Base-by-base conservation (phyloP, 2,329 filamentous ascomycete species). In the Myriangium duriaei region DNA sequence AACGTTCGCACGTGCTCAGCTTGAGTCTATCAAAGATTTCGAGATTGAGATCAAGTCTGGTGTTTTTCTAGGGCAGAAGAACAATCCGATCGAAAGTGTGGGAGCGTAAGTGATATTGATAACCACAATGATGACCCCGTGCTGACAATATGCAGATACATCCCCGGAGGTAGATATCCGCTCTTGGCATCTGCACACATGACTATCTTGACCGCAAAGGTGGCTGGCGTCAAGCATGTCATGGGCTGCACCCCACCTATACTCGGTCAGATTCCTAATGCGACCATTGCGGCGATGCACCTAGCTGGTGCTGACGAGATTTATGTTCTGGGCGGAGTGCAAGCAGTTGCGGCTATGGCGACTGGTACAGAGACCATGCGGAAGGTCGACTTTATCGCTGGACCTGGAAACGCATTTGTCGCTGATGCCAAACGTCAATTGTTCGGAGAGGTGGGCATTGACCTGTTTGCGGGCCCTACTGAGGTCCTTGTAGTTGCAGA, bases 181-280 rank as follows among this genome's bases (percentile, higher is more conserved):
- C 57, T 72, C 2, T 62, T 72, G 2, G 69, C 68, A 1, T 67
- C 62, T 5, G 65, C 66, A 2, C 69, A 72, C 48, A 72, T 71
- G 69, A 71, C 68, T 2, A 69, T 72, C 32, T 49, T 71, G 4
- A 72, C 68, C 0, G 68, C 68, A 14, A 72, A 72, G 46, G 64
- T 65, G 4, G 68, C 69, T 4, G 69, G 69, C 2, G 67, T 71
- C 1, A 53, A 54, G n/a, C 52, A 64, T 34, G 67, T 72, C 3
- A 58, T 68, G 5, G 67, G 54, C 10, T 71, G 64, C 49, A 72
- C 69, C 4, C 69, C 68, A 4, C 69, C 68, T 0, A 69, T 69
- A 38, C 47, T 49, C 1, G 69, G 68, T 2, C 36, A 64, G 35
- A 57, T 73, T 14, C 68, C 69, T 0, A 48, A 56, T 30, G 60